These are phyloP conservation scores for Phytopythium vexans DNA, from an alignment of 352 stramenopile genomes.

Conservation along the genomic window DNA sequence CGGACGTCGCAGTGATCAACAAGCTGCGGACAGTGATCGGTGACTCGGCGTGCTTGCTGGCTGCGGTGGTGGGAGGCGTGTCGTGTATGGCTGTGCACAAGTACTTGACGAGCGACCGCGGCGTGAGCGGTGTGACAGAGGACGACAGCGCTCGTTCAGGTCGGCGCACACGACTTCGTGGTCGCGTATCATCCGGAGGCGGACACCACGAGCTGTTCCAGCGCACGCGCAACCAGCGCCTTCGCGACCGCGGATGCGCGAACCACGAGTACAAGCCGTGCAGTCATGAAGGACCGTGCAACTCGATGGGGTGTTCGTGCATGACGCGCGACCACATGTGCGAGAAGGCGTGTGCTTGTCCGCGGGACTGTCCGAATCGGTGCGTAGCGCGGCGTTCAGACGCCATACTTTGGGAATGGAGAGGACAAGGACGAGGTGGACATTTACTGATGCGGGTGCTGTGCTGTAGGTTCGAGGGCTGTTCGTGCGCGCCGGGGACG, in stretches of 20 bases:
- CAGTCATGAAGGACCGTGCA: constrained; percentile 58
- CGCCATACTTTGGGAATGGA: background rate
- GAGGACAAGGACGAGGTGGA: too few species aligned
- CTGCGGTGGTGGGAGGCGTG: constrained; percentile 32
- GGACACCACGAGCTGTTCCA: constrained; percentile 59
- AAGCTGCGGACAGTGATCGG: constrained; percentile 37
- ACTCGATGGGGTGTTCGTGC: constrained; percentile 63
- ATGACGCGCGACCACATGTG: constrained; percentile 57
- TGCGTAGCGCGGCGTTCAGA: constrained; percentile 7
- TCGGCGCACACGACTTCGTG: constrained; percentile 61
- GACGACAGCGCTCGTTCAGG: constrained; percentile 25
- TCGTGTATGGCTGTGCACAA: constrained; percentile 17
- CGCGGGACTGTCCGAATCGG: constrained; percentile 40
- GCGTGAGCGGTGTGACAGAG: background rate
- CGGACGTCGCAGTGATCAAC: constrained; percentile 38
- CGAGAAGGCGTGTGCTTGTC: constrained; percentile 40
- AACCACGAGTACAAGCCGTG: constrained; percentile 77
- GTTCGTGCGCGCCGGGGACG: constrained; percentile 47
- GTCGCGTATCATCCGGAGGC: too few species aligned
- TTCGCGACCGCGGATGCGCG: constrained; percentile 78
- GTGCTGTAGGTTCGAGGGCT: constrained; percentile 74
- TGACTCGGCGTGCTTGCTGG: constrained; percentile 35
- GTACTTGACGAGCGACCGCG: background rate
- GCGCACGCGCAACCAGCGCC: constrained; percentile 69
- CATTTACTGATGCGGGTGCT: constrained; percentile 49